Conservation (phyloP, 2,329 filamentous ascomycete genomes). For the Ophiostoma tasmaniense region DNA sequence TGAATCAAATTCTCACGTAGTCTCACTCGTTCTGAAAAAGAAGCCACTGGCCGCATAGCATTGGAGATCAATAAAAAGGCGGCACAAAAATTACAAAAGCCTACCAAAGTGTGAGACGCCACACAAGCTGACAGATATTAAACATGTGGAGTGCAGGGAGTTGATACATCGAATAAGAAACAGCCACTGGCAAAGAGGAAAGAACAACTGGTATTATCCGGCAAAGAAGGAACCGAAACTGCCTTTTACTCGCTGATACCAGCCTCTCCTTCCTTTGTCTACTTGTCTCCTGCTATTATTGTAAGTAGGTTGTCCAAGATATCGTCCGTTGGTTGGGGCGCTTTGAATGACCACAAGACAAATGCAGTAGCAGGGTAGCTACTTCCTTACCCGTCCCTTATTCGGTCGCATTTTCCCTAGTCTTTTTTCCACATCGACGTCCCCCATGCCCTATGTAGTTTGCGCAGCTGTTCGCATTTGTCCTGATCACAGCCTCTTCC, state of each 20-base stretch:
- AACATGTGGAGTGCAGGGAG: background rate
- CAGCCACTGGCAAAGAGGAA: background rate
- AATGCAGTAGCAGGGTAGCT: background rate
- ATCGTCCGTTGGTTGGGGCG: background rate
- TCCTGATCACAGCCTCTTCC: background rate
- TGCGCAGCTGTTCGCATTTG: background rate
- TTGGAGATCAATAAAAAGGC: background rate
- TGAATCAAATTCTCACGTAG: background rate
- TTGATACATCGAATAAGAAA: background rate
- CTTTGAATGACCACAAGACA: background rate
- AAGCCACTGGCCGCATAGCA: background rate
- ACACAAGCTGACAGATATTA: background rate
- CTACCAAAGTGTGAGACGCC: background rate
- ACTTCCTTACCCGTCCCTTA: background rate
- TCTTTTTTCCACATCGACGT: background rate
- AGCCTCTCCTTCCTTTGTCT: background rate
- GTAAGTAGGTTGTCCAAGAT: background rate
- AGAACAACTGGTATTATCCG: background rate
- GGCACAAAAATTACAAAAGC: background rate
- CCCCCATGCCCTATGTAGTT: background rate
- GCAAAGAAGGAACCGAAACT: background rate
- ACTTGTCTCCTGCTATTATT: background rate
- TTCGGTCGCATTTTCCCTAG: background rate
- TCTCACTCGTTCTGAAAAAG: background rate
- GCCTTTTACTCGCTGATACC: background rate